These are phyloP conservation scores for Monosporascus cannonballus DNA, from an alignment of 2,329 filamentous ascomycete genomes.

Conservation along the genomic window DNA sequence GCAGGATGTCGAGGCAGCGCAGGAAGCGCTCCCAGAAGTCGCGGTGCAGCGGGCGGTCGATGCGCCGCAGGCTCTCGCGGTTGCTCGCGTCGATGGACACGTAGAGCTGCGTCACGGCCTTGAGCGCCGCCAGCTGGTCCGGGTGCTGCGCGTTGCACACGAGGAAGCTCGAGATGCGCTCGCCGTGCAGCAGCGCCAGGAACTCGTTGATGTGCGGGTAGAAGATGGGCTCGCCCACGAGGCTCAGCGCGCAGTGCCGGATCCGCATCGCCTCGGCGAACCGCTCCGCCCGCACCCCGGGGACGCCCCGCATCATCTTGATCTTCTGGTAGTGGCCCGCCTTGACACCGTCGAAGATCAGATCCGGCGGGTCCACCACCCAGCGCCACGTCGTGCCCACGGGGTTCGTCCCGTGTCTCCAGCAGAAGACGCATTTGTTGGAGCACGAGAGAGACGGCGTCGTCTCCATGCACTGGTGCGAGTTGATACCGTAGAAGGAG, in stretches of 20 bases:
- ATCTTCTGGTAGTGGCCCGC: slow-evolving; percentile 94
- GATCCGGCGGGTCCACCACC: slow-evolving; percentile 83
- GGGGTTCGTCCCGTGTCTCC: slow-evolving; percentile 95
- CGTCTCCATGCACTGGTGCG: slow-evolving; percentile 97
- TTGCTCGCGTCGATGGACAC: slow-evolving; percentile 95
- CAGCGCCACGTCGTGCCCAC: slow-evolving; percentile 96
- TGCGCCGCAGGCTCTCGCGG: slow-evolving; percentile 76
- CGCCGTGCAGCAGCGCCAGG: slow-evolving; percentile 71
- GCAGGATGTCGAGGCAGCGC: slow-evolving; percentile 81
- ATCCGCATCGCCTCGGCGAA: slow-evolving; percentile 92
- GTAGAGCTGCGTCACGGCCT: slow-evolving; percentile 90
- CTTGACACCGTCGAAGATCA: slow-evolving; percentile 88
- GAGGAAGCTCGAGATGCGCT: slow-evolving; percentile 87
- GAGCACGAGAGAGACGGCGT: slow-evolving; percentile 92
- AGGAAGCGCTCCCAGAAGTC: slow-evolving; percentile 98
- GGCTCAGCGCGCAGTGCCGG: slow-evolving; percentile 81
- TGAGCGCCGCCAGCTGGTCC: slow-evolving; percentile 74
- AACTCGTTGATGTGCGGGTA: slow-evolving; percentile 97
- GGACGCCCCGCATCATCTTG: slow-evolving; percentile 91
- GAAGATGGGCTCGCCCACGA: slow-evolving; percentile 98
- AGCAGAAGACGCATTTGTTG: slow-evolving; percentile 99
- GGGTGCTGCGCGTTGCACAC: slow-evolving; percentile 98
- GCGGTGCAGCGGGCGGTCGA: slow-evolving; percentile 86
- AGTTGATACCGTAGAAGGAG: slow-evolving; percentile 94
- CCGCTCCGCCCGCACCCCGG: slow-evolving; percentile 83